These are phyloP conservation scores for Coniochaeta sp. DNA, from an alignment of 2,329 filamentous ascomycete genomes.

Conservation along the genomic window DNA sequence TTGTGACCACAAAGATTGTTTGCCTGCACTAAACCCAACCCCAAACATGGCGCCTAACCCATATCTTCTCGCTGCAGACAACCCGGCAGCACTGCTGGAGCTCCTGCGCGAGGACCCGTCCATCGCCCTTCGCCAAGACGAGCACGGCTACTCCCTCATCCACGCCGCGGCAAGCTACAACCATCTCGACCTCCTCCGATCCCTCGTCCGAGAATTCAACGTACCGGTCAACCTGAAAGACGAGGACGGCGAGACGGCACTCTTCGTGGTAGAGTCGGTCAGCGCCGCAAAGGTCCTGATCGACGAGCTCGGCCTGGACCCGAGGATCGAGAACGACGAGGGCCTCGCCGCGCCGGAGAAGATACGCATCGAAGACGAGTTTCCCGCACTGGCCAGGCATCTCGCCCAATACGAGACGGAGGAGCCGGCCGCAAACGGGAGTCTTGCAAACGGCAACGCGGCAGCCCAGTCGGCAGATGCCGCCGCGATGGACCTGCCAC, in stretches of 20 bases:
- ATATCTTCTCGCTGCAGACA: constrained; percentile 76
- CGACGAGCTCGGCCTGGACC: constrained; percentile 71
- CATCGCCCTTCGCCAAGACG: constrained; percentile 76
- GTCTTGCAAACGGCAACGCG: constrained; percentile 3
- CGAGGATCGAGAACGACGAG: constrained; percentile 59
- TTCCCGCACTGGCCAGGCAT: constrained; percentile 67
- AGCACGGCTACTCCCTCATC: constrained; percentile 87
- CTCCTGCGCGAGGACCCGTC: constrained; percentile 67
- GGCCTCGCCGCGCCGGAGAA: constrained; percentile 76
- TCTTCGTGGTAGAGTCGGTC: constrained; percentile 83
- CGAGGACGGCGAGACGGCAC: constrained; percentile 87
- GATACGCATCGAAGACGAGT: constrained; percentile 68
- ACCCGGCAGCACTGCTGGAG: constrained; percentile 63
- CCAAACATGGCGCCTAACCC: constrained; percentile 48
- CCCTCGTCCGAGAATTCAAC: constrained; percentile 66
- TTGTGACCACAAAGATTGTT: neutral
- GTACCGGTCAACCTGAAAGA: constrained; percentile 78
- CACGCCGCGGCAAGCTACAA: constrained; percentile 93
- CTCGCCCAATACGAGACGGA: constrained; percentile 33
- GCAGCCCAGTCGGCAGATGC: constrained; percentile 17
- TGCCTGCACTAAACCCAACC: neutral
- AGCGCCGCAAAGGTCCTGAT: constrained; percentile 73
- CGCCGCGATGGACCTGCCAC: constrained; percentile 42
- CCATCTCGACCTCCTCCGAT: constrained; percentile 71
- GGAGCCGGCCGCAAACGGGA: constrained; percentile 5